Conservation (phyloP, 2,329 filamentous ascomycete species). For the Cladorrhinum sp. region DNA sequence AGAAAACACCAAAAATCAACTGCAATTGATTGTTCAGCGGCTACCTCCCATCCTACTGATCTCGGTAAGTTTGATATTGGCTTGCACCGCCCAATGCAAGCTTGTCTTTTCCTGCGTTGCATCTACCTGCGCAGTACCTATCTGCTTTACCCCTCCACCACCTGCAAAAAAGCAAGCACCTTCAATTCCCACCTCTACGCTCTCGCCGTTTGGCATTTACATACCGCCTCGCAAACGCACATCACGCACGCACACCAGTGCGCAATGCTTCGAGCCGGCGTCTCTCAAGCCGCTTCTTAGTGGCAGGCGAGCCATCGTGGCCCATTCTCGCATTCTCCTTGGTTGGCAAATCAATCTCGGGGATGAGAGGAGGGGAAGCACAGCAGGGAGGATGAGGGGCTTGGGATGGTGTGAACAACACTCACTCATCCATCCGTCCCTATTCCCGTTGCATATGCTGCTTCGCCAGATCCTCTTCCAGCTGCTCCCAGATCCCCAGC, state of each 20-base stretch:
- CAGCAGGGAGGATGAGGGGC: not conserved
- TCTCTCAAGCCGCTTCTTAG: not conserved
- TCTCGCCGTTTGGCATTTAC: no score
- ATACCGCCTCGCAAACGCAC: not conserved
- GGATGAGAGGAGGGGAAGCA: not conserved
- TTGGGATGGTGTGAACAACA: not conserved
- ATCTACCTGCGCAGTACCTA: not conserved
- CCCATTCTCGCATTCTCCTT: conserved; percentile 7
- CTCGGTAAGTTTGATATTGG: not conserved
- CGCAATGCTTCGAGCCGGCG: not conserved
- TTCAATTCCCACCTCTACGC: not conserved
- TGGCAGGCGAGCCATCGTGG: conserved; percentile 5
- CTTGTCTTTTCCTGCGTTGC: not conserved
- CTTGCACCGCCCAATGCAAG: not conserved
- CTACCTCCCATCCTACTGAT: not conserved
- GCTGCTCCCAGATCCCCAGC: not conserved
- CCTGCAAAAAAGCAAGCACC: not conserved
- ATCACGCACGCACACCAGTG: conserved; percentile 1
- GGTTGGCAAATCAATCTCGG: conserved; percentile 2
- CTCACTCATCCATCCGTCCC: not conserved
- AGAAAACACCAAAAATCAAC: no score
- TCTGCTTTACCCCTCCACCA: conserved; percentile 6
- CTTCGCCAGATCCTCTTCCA: no score
- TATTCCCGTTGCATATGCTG: conserved; percentile 2
- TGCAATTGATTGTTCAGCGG: not conserved